Evolutionary conservation across 345 rosid genomes (phyloP), one percentile per base, ranked within the genome.

Genomic region (Iberis pinnata): DNA sequence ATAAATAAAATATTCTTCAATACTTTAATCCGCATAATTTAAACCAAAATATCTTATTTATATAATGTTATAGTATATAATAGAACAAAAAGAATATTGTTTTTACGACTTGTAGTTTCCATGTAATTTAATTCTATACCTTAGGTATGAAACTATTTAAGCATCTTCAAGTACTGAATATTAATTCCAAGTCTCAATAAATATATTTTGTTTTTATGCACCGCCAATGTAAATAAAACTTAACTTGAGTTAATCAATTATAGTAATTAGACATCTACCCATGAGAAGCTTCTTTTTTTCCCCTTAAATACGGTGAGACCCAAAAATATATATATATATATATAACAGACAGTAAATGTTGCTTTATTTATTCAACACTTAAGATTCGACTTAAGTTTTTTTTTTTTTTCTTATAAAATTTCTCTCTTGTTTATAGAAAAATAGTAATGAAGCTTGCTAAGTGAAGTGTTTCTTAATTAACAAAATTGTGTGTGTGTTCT

Each of bases 281-380:
- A 46, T 10, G 33, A 43, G 68, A 63, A 63, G 68, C 68, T 63
- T 63, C 68, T 47, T 61, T 54, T 63, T 43, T n/a, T 11, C 33
- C 13, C 41, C 35, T 63, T 63, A 63, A 63, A 63, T 46, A 63
- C 61, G 35, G 12, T 29, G 42, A 3, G 18, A 7, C 6, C 11
- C 12, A 12, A 46, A 10, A 3, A 24, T 3, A 54, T 6, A 42
- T n/a, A 29, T 9, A 32, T 3, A 32, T 1, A 32, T 2, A 41
- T 25, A 18, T 4, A 8, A 17, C 11, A 48, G 5, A 60, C 14
- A 29, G 13, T n/a, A 12, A 5, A 11, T 15, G 24, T 56, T 9
- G 4, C 19, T 16, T 36, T 46, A 58, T 46, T 36, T 47, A 59
- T 59, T 59, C 31, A 59, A 35, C 38, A 16, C 15, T 29, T 2